Evolutionary conservation across 495 filamentous ascomycete species (phyloP).

Genomic region (Penicillium angulare): DNA sequence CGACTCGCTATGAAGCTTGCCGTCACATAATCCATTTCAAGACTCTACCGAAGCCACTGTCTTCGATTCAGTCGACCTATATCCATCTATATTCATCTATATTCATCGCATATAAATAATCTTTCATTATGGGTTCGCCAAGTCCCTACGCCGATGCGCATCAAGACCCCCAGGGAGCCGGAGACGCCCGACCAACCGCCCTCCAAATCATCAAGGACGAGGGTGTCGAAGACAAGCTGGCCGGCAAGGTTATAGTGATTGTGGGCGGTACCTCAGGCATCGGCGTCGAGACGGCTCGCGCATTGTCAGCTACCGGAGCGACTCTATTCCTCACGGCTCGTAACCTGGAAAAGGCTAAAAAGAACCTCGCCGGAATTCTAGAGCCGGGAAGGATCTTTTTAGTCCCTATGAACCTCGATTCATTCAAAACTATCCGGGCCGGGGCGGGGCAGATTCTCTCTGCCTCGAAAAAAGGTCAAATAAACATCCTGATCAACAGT

Average conservation of each 20-base stretch:
- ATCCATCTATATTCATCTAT: not conserved
- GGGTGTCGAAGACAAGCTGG: conserved; percentile 31
- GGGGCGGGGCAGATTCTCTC: conserved; percentile 37
- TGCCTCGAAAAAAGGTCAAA: conserved; percentile 27
- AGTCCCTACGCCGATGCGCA: conserved; percentile 37
- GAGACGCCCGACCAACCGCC: conserved; percentile 55
- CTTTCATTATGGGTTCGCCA: not conserved
- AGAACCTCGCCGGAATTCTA: conserved; percentile 15
- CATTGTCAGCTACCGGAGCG: conserved; percentile 46
- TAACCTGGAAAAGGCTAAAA: conserved; percentile 32
- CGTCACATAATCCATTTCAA: too few species aligned
- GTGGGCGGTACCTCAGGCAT: conserved; percentile 51
- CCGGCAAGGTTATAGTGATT: conserved; percentile 44
- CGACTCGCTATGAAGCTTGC: too few species aligned
- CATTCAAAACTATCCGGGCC: conserved; percentile 36
- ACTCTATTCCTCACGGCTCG: conserved; percentile 43
- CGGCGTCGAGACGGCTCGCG: conserved; percentile 49
- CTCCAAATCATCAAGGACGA: conserved; percentile 52
- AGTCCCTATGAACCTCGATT: conserved; percentile 44
- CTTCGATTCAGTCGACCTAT: too few species aligned
- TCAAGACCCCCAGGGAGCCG: conserved; percentile 40
- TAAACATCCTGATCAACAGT: conserved; percentile 49
- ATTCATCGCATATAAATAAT: not conserved
- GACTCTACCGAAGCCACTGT: too few species aligned
- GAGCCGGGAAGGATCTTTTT: conserved; percentile 12